Evolutionary conservation across 2,329 filamentous ascomycete species (phyloP).

Genomic region (Fusarium nisikadoi): DNA sequence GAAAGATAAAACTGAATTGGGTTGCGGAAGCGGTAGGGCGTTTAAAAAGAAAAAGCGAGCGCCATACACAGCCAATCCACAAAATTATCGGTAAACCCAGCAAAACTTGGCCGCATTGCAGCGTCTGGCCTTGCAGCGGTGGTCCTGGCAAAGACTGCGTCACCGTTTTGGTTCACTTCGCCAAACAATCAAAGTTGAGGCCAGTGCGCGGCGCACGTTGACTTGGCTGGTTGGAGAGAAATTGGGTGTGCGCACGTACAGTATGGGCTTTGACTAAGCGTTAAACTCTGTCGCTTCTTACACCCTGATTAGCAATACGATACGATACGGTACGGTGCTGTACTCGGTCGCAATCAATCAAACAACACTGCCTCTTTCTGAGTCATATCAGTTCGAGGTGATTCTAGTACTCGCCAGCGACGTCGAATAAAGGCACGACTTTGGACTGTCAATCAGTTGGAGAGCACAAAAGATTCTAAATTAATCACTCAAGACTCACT

Average conservation of each 20-base stretch:
- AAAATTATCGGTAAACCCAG: conserved; percentile 26
- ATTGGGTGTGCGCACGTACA: conserved; percentile 20
- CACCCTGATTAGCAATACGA: conserved; percentile 37
- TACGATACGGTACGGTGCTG: not conserved
- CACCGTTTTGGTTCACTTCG: conserved; percentile 42
- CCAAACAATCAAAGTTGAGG: conserved; percentile 27
- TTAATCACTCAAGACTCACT: not conserved
- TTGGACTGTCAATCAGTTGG: not conserved
- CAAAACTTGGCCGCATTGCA: conserved; percentile 37
- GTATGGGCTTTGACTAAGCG: conserved; percentile 41
- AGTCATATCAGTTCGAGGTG: conserved; percentile 19
- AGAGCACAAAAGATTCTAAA: not conserved
- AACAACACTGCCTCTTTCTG: conserved; percentile 36
- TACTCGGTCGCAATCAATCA: not conserved
- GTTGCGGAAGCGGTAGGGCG: conserved; percentile 32
- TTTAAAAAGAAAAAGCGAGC: conserved; percentile 17
- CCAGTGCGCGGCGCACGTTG: conserved; percentile 42
- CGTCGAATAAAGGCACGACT: not conserved
- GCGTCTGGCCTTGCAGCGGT: conserved; percentile 32
- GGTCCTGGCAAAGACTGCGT: conserved; percentile 38
- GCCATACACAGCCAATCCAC: conserved; percentile 28
- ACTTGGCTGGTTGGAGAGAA: conserved; percentile 28
- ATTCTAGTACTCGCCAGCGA: conserved; percentile 18
- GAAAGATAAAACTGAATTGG: conserved; percentile 26
- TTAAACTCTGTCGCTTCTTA: conserved; percentile 23